Evolutionary conservation across 306 rosid species (phyloP).

Genomic region (Quercus alba): DNA sequence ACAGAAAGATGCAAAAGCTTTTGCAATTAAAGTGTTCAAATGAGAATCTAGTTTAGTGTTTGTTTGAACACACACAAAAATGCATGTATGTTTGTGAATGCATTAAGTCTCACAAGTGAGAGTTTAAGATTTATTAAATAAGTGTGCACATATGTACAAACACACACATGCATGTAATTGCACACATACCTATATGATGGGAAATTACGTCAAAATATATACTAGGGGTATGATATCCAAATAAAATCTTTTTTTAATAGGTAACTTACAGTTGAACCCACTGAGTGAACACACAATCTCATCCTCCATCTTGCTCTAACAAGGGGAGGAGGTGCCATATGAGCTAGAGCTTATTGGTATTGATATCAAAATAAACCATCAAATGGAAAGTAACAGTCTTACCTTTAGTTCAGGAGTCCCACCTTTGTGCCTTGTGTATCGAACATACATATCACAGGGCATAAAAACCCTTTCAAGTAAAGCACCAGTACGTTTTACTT

Average conservation of each 20-base stretch:
- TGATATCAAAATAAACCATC: neutral
- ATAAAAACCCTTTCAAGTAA: constrained; percentile 98
- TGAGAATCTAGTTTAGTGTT: neutral
- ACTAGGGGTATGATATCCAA: too few relatives aligned
- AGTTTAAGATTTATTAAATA: neutral
- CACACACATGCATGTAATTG: neutral
- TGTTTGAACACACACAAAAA: neutral
- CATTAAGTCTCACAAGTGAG: neutral
- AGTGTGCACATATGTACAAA: neutral
- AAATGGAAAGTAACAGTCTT: constrained; percentile 3
- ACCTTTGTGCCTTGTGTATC: constrained; percentile 95
- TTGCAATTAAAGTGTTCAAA: neutral
- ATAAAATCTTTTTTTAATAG: too few relatives aligned
- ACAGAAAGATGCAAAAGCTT: constrained; percentile 25
- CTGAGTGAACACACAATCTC: too few relatives aligned
- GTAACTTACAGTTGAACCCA: too few relatives aligned
- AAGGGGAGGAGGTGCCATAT: too few relatives aligned
- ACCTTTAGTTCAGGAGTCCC: constrained; percentile 97
- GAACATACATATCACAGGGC: constrained; percentile 97
- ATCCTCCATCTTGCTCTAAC: too few relatives aligned
- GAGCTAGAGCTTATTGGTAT: too few relatives aligned
- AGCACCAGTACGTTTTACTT: constrained; percentile 99
- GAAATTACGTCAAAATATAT: neutral
- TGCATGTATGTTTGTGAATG: neutral
- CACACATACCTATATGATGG: neutral